These are phyloP conservation scores for Metschnikowia continentalis DNA, from an alignment of 805 yeast genomes.

Conservation along the genomic window DNA sequence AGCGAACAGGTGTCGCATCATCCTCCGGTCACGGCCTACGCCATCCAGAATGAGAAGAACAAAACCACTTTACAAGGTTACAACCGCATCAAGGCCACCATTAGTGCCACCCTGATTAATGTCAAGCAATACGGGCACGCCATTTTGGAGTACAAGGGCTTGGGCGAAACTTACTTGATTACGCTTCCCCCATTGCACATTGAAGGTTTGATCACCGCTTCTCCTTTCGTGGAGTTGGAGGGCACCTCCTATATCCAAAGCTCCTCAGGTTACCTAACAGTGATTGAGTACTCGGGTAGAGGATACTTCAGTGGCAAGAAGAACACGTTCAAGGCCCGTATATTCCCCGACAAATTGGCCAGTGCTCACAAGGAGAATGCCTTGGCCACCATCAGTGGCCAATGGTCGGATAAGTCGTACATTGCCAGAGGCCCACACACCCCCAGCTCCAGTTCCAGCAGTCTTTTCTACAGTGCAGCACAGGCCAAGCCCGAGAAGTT, in stretches of 20 bases:
- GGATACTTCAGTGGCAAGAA: slow-evolving; percentile 96
- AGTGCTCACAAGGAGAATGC: slow-evolving; percentile 56
- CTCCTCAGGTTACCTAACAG: slow-evolving; percentile 69
- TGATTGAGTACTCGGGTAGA: slow-evolving; percentile 80
- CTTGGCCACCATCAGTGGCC: slow-evolving; percentile 78
- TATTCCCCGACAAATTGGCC: slow-evolving; percentile 52
- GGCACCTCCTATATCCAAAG: slow-evolving; percentile 82
- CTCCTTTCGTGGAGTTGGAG: slow-evolving; percentile 93
- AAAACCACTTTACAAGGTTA: slow-evolving; percentile 78
- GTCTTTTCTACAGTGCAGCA: slow-evolving; percentile 61
- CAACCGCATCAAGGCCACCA: slow-evolving; percentile 81
- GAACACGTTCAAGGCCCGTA: slow-evolving; percentile 84
- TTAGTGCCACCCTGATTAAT: slow-evolving; percentile 71
- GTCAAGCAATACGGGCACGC: slow-evolving; percentile 96
- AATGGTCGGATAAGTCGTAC: slow-evolving; percentile 81
- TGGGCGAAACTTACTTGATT: slow-evolving; percentile 65
- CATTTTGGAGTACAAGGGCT: slow-evolving; percentile 55
- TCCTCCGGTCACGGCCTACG: slow-evolving; percentile 95
- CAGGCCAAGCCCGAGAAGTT: slow-evolving; percentile 50
- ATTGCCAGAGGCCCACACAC: slow-evolving; percentile 55
- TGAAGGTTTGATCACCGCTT: slow-evolving; percentile 85
- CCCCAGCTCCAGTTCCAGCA: slow-evolving; percentile 41
- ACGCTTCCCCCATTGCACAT: slow-evolving; percentile 95
- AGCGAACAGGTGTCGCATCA: slow-evolving; percentile 97
- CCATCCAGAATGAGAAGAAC: slow-evolving; percentile 68